phyloP scores from a whole-genome alignment of 176 grass and related monocot genomes.

The Raddia guianensis region DNA sequence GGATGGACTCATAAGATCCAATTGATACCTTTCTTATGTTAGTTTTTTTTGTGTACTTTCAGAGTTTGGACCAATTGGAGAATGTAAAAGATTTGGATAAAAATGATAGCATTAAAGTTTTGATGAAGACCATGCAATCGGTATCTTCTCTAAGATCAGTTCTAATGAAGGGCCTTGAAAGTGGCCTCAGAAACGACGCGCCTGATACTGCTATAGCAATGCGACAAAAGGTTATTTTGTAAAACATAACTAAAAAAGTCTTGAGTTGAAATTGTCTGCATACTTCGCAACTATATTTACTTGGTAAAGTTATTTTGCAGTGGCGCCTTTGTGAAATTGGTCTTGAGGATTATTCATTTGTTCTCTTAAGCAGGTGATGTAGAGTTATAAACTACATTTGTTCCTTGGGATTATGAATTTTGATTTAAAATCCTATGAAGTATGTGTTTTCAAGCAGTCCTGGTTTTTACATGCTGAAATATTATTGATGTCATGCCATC shows the following conservation, averaged over 20 bases:
- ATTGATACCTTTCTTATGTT: conserved; percentile 18
- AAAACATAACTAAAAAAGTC: conserved; percentile 13
- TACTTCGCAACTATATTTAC: conserved; percentile 42
- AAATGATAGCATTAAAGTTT: conserved; percentile 51
- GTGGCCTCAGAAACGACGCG: conserved; percentile 93
- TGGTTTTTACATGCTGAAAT: neutral
- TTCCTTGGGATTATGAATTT: neutral
- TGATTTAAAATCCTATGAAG: neutral
- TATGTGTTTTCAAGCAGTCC: neutral
- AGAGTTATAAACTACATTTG: conserved; percentile 30
- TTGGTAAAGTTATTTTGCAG: conserved; percentile 49
- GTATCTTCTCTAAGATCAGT: conserved; percentile 69
- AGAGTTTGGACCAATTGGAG: conserved; percentile 73
- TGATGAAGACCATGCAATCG: conserved; percentile 73
- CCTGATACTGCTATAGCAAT: conserved; percentile 89
- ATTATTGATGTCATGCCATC: neutral
- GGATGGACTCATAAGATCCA: neutral
- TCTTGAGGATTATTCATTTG: conserved; percentile 95
- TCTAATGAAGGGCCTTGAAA: conserved; percentile 88
- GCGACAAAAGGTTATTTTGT: conserved; percentile 84
- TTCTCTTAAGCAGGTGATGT: conserved; percentile 81
- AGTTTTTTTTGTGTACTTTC: conserved; percentile 43
- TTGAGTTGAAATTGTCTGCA: conserved; percentile 22
- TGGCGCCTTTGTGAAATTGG: conserved; percentile 98
- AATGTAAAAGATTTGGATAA: conserved; percentile 44